Evolutionary conservation across 352 stramenopile species (phyloP).

Genomic region (Phytophthora podocarpi): DNA sequence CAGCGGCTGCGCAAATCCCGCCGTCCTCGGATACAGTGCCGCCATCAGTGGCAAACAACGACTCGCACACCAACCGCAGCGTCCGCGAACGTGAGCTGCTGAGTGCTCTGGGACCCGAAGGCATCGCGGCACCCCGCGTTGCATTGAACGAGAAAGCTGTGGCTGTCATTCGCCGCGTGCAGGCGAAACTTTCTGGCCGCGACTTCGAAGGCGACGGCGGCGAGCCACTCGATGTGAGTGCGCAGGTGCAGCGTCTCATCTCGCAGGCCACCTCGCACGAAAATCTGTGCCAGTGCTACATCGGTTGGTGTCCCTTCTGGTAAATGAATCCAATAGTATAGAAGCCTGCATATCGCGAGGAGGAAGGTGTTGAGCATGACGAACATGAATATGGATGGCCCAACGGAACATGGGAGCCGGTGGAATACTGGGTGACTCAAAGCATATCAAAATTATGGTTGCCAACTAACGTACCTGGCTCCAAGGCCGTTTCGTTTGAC

Average conservation of each 20-base stretch:
- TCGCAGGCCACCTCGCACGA: constrained; percentile 98
- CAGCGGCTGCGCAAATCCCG: constrained; percentile 33
- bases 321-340: too few relatives aligned
- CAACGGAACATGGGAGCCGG: background rate
- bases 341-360: too few relatives aligned
- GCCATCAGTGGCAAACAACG: constrained; percentile 42
- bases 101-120: constrained; percentile 79
- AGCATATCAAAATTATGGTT: background rate
- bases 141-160: constrained; percentile 96
- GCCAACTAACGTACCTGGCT: constrained; percentile 10
- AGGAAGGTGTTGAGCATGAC: background rate
- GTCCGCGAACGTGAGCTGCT: constrained; percentile 85
- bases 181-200: constrained; percentile 98
- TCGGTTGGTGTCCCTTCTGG: constrained; percentile 97
- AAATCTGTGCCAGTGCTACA: constrained; percentile 99
- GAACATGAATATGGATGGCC: background rate
- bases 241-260: constrained; percentile 97
- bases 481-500: constrained; percentile 5
- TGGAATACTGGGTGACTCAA: constrained; percentile 20
- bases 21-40: constrained; percentile 48
- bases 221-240: constrained; percentile 76
- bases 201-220: constrained; percentile 92
- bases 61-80: constrained; percentile 75
- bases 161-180: constrained; percentile 97
- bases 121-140: constrained; percentile 77